These are phyloP conservation scores for Chlorella variabilis DNA, from an alignment of 163 green algal genomes.

Conservation along the genomic window DNA sequence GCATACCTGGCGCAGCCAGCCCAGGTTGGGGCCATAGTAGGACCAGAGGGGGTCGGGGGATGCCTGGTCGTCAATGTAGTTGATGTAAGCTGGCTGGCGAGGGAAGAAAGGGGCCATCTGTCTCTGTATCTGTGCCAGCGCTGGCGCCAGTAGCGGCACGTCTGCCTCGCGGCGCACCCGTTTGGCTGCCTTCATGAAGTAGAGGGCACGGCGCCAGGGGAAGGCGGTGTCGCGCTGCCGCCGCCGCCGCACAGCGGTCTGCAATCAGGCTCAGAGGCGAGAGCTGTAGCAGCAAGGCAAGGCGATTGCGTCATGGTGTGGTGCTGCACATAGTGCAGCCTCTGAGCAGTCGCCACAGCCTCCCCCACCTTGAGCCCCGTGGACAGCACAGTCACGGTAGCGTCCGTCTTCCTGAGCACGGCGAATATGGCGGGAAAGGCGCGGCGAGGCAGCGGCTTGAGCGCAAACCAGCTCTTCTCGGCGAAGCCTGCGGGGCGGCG, in stretches of 20 bases:
- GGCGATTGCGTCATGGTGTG: too few relatives aligned
- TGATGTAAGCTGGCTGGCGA: not conserved
- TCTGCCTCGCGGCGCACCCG: not conserved
- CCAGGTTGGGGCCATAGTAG: slow-evolving; percentile 7
- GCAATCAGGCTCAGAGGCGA: not conserved
- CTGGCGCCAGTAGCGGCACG: not conserved
- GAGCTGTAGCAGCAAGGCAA: too few relatives aligned
- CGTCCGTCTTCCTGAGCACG: not conserved
- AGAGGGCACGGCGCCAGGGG: not conserved
- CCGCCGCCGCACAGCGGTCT: not conserved
- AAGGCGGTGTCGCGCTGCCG: not conserved
- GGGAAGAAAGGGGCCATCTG: not conserved
- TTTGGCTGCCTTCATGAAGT: not conserved
- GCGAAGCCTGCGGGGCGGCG: not conserved
- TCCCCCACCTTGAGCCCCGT: not conserved
- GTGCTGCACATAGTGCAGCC: too few relatives aligned
- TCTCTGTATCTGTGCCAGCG: not conserved
- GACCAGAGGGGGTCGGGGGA: not conserved
- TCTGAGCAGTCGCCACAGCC: too few relatives aligned
- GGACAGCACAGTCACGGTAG: not conserved
- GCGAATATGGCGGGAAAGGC: not conserved
- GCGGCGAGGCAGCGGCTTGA: not conserved
- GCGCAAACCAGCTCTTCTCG: slow-evolving; percentile 4
- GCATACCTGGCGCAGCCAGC: not conserved
- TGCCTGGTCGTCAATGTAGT: not conserved